Base-by-base conservation (phyloP, 352 stramenopile species). In the Pythium vanterpoolii region DNA sequence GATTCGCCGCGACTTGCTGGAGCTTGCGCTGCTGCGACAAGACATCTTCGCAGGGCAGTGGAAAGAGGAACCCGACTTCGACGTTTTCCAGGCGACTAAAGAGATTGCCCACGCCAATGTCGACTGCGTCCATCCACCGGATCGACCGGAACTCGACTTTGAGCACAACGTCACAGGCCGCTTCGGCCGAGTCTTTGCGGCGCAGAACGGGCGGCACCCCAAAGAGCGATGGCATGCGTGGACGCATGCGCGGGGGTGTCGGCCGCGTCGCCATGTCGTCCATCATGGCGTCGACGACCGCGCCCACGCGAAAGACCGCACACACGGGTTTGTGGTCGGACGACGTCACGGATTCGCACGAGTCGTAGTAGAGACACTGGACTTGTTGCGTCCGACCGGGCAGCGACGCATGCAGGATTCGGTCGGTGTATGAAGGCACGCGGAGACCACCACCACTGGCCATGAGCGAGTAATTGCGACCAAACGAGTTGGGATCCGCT, bases 391-490 rank as follows among this genome's bases (percentile, higher is more conserved):
- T 40, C 45, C 77, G 68, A 9, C 82, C 83, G 1, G 78, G 69
- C 3, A 96, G 71, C 18, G 87, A 93, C 42, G 82, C 74, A 30
- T 89, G 80, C n/a, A 97, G 66, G 18, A 97, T 77, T 34, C 89
- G 82, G 52, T 97, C 89, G 8, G 89, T 97, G 72, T 95, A 97
- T 1, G 87, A 96, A 6, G 89, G 89, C 16, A 95, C 79, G 31
- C 88, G 84, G 26, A 80, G 76, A 18, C 81, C 81, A 1, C 77
- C 75, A n/a, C 84, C 74, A 18, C 50, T 73, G 3, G 77, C 79
- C 27, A 74, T 53, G 24, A 90, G 70, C 8, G 85, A 90, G 57
- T 86, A 95, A 42, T 92, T 90, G 13, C 60, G 52, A 36, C 65
- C 51, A 21, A 91, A 73, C 21, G 65, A 68, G 16, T 69, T 45